phyloP scores from a whole-genome alignment of 2,329 filamentous ascomycete genomes.

The Monilinia polystroma region DNA sequence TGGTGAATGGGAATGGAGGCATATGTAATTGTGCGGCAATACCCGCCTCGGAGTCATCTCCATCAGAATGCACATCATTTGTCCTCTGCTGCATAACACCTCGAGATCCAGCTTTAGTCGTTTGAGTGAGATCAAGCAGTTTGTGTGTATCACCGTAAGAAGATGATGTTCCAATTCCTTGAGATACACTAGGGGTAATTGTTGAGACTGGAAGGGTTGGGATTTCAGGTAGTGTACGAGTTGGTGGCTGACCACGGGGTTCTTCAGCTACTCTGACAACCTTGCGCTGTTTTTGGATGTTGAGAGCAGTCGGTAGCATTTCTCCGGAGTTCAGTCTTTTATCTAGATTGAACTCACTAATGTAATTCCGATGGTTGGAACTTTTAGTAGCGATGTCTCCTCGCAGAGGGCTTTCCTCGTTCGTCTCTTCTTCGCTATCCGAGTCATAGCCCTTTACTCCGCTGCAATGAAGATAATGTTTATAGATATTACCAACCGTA shows the following conservation, averaged over 20 bases:
- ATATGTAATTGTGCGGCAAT: constrained; percentile 17
- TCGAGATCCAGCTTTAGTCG: constrained; percentile 1
- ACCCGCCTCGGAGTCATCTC: constrained; percentile 16
- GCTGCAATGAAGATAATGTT: constrained; percentile 30
- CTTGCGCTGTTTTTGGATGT: constrained; percentile 23
- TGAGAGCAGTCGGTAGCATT: constrained; percentile 24
- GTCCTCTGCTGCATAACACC: neutral
- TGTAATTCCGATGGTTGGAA: neutral
- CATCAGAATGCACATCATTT: neutral
- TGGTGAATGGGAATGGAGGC: constrained; percentile 22
- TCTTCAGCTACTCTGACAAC: constrained; percentile 18
- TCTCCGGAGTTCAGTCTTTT: neutral
- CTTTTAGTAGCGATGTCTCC: neutral
- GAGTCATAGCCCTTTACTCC: constrained; percentile 12
- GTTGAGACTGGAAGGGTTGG: constrained; percentile 15
- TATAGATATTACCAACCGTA: constrained; percentile 37
- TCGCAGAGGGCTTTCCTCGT: constrained; percentile 19
- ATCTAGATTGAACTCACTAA: neutral
- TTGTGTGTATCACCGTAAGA: constrained; percentile 31
- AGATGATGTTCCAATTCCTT: constrained; percentile 25
- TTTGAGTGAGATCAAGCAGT: constrained; percentile 29
- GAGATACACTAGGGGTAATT: constrained; percentile 20
- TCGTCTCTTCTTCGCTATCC: constrained; percentile 20
- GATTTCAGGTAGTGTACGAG: constrained; percentile 23
- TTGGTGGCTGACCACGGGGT: constrained; percentile 22